These are phyloP conservation scores for Coprinellus aureogranulatus DNA, from an alignment of 768 basidiomycete genomes.

Conservation along the genomic window DNA sequence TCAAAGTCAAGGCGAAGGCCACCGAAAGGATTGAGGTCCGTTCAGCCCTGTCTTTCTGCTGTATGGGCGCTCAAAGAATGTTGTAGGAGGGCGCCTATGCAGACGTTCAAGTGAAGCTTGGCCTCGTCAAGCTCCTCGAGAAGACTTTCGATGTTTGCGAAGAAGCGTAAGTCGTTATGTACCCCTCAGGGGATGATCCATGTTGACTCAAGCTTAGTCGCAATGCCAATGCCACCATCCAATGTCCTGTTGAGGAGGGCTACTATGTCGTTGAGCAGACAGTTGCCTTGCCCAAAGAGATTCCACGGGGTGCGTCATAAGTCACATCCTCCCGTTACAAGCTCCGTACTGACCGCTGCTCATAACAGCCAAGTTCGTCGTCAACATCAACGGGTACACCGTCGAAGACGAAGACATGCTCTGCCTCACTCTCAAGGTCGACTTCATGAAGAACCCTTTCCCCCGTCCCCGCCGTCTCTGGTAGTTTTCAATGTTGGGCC, in stretches of 20 bases:
- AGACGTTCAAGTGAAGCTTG: conserved; percentile 90
- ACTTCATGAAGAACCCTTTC: conserved; percentile 60
- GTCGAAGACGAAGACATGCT: conserved; percentile 70
- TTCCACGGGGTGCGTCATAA: conserved; percentile 65
- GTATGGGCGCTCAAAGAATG: background rate
- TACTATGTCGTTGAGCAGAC: conserved; percentile 74
- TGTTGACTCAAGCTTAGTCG: conserved; percentile 42
- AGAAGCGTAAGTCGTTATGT: conserved; percentile 74
- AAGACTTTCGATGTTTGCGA: conserved; percentile 88
- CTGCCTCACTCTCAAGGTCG: conserved; percentile 76
- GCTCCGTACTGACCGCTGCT: conserved; percentile 3
- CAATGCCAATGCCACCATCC: conserved; percentile 69
- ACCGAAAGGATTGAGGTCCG: conserved; percentile 63
- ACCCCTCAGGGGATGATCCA: background rate
- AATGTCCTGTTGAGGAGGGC: conserved; percentile 82
- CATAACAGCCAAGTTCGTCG: conserved; percentile 74
- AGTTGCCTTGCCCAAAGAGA: conserved; percentile 86
- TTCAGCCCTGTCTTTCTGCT: background rate
- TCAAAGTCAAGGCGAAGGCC: conserved; percentile 68
- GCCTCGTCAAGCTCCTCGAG: conserved; percentile 80
- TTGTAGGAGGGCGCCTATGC: conserved; percentile 86
- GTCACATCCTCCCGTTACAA: background rate
- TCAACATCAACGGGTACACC: conserved; percentile 69
- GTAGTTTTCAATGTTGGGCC: background rate
- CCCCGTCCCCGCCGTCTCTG: conserved; percentile 24